Evolutionary conservation across 441 rosid genomes (phyloP), one percentile per base, ranked within the genome.

Genomic region (Brassica hybrid): DNA sequence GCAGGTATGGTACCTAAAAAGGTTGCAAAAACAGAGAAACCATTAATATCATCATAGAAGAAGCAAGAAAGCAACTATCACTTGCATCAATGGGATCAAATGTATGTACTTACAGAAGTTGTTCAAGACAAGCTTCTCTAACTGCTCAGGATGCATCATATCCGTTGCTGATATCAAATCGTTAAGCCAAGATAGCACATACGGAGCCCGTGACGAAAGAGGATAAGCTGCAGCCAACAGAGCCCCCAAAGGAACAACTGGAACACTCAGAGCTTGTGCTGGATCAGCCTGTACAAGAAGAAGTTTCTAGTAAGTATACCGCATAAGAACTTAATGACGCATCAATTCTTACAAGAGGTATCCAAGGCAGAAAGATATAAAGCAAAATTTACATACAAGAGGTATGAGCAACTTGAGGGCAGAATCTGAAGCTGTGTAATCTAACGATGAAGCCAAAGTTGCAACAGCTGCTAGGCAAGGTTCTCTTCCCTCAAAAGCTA

Each of bases 91-190:
- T 41, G 68, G 65, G 75, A 79, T 56, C 64, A 45, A 38, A 62
- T 41, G 16, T 9, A 18, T 65, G 66, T 63, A 86, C 98, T 95
- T 83, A 95, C 99, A 93, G 57, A 95, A 95, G 86, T 88, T 95
- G 83, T 91, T 95, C 85, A 95, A 71, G 81, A 95, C 83, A 27
- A 95, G 99, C 91, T 91, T 95, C 79, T 95, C 84, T 69, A 95
- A 84, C 87, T 87, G 54, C 74, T 93, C 98, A 19, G 98, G 98
- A 81, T 89, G 97, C 99, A 95, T 95, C 99, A 95, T 95, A 86
- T 91, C 95, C 69, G 91, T 82, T 65, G 97, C 91, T 75, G 99
- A 95, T 89, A 95, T 91, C 81, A 91, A 80, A 71, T 85, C 10
- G 79, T 87, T 90, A 78, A 95, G 87, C 99, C 97, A 90, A 80